Evolutionary conservation across 2,329 filamentous ascomycete species (phyloP).

Genomic region (Aureobasidium lini): DNA sequence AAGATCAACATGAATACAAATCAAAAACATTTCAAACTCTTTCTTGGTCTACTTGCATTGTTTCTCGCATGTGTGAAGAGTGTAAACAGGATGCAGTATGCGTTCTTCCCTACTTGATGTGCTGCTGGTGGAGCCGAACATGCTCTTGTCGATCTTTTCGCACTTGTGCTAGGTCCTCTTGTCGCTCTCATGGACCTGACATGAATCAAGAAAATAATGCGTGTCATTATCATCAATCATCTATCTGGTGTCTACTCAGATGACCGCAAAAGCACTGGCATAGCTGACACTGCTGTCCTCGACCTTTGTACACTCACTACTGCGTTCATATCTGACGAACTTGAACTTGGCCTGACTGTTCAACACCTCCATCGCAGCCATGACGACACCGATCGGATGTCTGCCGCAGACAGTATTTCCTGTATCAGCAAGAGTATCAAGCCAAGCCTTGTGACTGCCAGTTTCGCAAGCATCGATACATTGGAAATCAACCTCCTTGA

Average conservation of each 20-base stretch:
- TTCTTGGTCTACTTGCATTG: not conserved
- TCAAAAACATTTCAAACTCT: not conserved
- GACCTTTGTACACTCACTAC: constrained; percentile 60
- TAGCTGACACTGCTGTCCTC: constrained; percentile 88
- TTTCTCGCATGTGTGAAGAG: no score
- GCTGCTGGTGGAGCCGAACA: no score
- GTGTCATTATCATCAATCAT: not conserved
- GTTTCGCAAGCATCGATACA: constrained; percentile 81
- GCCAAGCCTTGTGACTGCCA: constrained; percentile 63
- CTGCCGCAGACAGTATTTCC: constrained; percentile 90
- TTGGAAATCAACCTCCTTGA: constrained; percentile 67
- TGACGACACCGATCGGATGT: constrained; percentile 86
- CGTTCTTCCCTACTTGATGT: no score
- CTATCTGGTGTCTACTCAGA: constrained; percentile 36
- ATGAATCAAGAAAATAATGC: not conserved
- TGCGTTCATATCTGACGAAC: constrained; percentile 82
- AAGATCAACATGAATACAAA: not conserved
- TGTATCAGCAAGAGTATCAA: constrained; percentile 61
- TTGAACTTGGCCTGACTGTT: constrained; percentile 46
- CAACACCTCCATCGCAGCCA: constrained; percentile 75
- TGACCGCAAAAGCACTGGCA: constrained; percentile 78
- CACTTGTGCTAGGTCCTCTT: no score
- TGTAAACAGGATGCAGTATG: no score
- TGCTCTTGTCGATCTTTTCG: no score
- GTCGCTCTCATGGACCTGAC: no score